These are phyloP conservation scores for Eudorina sp. DNA, from an alignment of 139 green algal species.

Conservation along the genomic window DNA sequence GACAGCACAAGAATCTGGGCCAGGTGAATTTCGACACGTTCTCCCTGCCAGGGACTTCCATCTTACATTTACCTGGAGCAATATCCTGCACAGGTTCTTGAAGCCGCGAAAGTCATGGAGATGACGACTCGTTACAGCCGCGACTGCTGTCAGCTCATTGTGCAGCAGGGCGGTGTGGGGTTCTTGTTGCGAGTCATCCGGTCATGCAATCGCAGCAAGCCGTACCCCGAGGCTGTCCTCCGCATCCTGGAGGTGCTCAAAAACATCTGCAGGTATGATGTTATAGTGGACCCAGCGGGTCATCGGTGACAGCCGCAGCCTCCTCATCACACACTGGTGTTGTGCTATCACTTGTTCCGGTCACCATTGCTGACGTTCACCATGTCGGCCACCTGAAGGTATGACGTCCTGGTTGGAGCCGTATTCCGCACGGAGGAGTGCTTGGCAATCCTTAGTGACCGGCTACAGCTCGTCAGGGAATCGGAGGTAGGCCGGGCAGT, in stretches of 20 bases:
- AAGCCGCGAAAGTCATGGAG: conserved; percentile 59
- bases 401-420: conserved; percentile 52
- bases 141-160: conserved; percentile 75
- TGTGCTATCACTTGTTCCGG: too few relatives aligned
- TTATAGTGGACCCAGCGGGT: background rate
- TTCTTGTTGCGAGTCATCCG: conserved; percentile 72
- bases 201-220: conserved; percentile 76
- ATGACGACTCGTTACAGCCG: conserved; percentile 66
- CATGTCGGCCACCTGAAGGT: too few relatives aligned
- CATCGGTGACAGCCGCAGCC: too few relatives aligned
- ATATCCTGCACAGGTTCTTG: conserved; percentile 67
- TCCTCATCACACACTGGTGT: too few relatives aligned
- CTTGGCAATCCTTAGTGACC: conserved; percentile 75
- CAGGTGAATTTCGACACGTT: conserved; percentile 65
- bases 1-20: conserved; percentile 55
- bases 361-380: too few relatives aligned
- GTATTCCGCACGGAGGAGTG: conserved; percentile 71
- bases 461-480: conserved; percentile 81
- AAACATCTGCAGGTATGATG: conserved; percentile 67
- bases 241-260: conserved; percentile 64
- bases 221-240: conserved; percentile 69
- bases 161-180: conserved; percentile 47
- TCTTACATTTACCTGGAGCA: too few relatives aligned
- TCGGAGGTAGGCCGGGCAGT: conserved; percentile 30
- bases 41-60: too few relatives aligned